phyloP scores from a whole-genome alignment of 176 grass and related monocot species.

The Oryza glumipatula region DNA sequence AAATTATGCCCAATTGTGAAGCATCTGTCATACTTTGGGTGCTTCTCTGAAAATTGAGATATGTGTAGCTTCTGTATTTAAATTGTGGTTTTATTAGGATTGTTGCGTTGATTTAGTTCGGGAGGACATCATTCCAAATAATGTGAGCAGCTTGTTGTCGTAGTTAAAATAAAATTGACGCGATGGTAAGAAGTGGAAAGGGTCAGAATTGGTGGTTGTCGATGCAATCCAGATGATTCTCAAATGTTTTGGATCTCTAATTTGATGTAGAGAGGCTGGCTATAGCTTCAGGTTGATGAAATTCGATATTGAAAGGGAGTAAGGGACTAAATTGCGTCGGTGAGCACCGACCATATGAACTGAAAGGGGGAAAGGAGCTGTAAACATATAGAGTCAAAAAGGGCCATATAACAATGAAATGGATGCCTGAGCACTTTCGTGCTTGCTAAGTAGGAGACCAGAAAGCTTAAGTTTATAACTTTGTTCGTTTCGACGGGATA shows the following conservation, averaged over 20 bases:
- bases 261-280: not conserved
- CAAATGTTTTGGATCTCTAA: not conserved
- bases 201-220: not conserved
- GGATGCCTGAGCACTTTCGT: not conserved
- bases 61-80: not conserved
- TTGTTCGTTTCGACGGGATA: conserved; percentile 4
- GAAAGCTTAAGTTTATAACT: not conserved
- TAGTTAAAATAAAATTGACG: not conserved
- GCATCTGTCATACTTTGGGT: not conserved
- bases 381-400: conserved; percentile 30
- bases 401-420: not conserved
- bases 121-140: not conserved
- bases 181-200: not conserved
- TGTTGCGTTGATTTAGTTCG: not conserved
- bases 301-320: not conserved
- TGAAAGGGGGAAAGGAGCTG: not conserved
- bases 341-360: not conserved
- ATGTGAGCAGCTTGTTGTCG: not conserved
- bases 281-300: not conserved
- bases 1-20: not conserved
- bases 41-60: not conserved
- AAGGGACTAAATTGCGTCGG: not conserved
- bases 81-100: not conserved
- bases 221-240: not conserved
- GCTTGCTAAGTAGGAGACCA: conserved; percentile 23